Evolutionary conservation across 257 asterid genomes (phyloP), one percentile per base, ranked within the genome.

Genomic region (Leptodermis oblonga): DNA sequence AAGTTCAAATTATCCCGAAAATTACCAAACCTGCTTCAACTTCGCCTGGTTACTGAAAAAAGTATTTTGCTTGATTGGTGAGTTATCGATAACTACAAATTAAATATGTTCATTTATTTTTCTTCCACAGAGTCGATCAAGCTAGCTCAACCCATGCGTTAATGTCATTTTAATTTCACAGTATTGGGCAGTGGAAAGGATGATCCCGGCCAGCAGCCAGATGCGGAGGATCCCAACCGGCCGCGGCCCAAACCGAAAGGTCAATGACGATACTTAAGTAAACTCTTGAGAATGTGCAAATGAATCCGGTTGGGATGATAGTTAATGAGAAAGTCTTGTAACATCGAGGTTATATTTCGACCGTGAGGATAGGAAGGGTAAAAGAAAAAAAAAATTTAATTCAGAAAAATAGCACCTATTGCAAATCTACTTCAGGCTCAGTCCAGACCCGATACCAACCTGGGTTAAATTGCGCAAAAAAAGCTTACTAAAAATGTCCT

Each of bases 21-120:
- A 68, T 43, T 52, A 22, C 18, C 72, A 34, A 22, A 53, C 17
- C 26, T 68, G 72, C 46, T 18, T 22, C n/a, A 51, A 68, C 62
- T 34, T 68, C 14, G 39, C 37, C 62, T 14, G 49, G 62, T n/a
- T 68, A 9, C 18, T 52, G 13, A 17, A 17, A 8, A 51, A 22
- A 68, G 8, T 7, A 1, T 43, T 42, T 2, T 2, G 14, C 23
- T 41, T 64, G 7, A 8, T 52, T 15, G 72, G 72, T 68, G 25
- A 68, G 72, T 34, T 33, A 23, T 53, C 2, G 8, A 49, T 49
- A n/a, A 11, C 51, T 7, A 1, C n/a, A n/a, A n/a, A n/a, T n/a
- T n/a, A n/a, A n/a, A n/a, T n/a, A n/a, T 34, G 39, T 34, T 34
- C 49, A 43, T 43, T 43, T 39, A 20, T 51, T 17, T 48, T 30